phyloP scores from a whole-genome alignment of 257 asterid genomes.

The Solanum appendiculatum region DNA sequence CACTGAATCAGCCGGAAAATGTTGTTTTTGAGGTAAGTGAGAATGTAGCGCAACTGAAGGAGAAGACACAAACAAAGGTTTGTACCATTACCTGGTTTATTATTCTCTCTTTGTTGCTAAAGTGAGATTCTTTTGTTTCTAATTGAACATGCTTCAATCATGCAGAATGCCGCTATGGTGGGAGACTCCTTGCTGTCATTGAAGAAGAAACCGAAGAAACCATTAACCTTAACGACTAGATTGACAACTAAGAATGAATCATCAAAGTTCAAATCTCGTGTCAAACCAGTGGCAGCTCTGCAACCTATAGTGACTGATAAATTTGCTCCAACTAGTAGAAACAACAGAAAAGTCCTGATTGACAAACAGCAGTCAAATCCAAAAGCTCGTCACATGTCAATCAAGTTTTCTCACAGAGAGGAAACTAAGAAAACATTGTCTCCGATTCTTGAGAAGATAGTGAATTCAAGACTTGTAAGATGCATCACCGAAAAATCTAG shows the following conservation, averaged over 20 bases:
- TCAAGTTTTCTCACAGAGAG: conserved; percentile 22
- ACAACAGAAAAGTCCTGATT: conserved; percentile 10
- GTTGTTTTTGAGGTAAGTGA: conserved; percentile 9
- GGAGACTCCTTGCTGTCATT: conserved; percentile 8
- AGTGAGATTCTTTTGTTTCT: neutral
- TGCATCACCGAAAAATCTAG: conserved; percentile 36
- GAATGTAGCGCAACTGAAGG: conserved; percentile 7
- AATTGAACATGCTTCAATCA: conserved; percentile 1
- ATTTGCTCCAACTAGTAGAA: conserved; percentile 20
- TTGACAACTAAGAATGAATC: conserved; percentile 1
- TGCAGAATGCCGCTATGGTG: conserved; percentile 25
- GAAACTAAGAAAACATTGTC: conserved; percentile 25
- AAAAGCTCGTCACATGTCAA: conserved; percentile 56
- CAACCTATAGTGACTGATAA: conserved; percentile 21
- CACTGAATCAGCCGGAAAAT: conserved; percentile 4
- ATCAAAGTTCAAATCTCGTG: conserved; percentile 19
- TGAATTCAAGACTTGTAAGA: conserved; percentile 23
- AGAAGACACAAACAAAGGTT: conserved; percentile 15
- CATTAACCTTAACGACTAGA: conserved; percentile 15
- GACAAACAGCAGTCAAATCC: conserved; percentile 31
- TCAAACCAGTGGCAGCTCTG: conserved; percentile 15
- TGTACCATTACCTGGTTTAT: neutral
- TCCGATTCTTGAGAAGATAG: conserved; percentile 29
- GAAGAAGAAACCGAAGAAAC: conserved; percentile 11
- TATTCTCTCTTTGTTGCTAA: neutral